Evolutionary conservation across 768 basidiomycete genomes (phyloP).

Genomic region (Amanita thiersii): DNA sequence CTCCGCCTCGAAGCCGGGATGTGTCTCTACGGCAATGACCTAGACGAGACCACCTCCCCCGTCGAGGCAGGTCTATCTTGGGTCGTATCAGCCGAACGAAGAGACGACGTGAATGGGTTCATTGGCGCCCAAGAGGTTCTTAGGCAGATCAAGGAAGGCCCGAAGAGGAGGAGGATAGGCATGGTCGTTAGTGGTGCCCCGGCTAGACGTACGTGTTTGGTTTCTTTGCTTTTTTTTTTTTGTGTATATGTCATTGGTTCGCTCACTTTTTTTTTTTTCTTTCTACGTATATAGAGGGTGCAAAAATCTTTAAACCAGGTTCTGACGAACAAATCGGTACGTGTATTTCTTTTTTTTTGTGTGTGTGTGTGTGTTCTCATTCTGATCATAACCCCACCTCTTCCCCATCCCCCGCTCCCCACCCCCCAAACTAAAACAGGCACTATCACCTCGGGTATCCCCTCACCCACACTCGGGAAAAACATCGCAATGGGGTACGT

Average conservation of each 20-base stretch:
- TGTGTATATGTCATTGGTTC: conserved; percentile 1
- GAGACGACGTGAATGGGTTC: conserved; percentile 53
- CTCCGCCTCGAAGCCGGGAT: conserved; percentile 94
- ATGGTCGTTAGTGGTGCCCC: conserved; percentile 78
- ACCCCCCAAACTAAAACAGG: conserved; percentile 29
- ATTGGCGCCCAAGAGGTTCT: conserved; percentile 72
- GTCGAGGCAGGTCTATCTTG: conserved; percentile 89
- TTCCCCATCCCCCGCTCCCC: conserved; percentile 6
- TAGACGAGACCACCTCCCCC: conserved; percentile 80
- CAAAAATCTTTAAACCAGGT: conserved; percentile 56
- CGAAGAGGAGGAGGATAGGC: conserved; percentile 72
- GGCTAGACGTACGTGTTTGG: conserved; percentile 57
- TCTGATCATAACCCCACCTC: too few relatives aligned
- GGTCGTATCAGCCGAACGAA: conserved; percentile 89
- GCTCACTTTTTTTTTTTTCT: not conserved
- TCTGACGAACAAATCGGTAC: conserved; percentile 53
- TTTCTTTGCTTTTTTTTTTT: conserved; percentile 3
- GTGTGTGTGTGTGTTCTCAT: too few relatives aligned
- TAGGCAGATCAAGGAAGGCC: conserved; percentile 73
- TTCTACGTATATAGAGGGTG: conserved; percentile 53
- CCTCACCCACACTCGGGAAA: conserved; percentile 79
- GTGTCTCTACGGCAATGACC: conserved; percentile 93
- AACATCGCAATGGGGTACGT: conserved; percentile 98
- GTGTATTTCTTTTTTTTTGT: too few relatives aligned
- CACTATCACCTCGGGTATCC: conserved; percentile 87